These are phyloP conservation scores for Saccharomycopsis amapae DNA, from an alignment of 805 yeast species.

Conservation along the genomic window DNA sequence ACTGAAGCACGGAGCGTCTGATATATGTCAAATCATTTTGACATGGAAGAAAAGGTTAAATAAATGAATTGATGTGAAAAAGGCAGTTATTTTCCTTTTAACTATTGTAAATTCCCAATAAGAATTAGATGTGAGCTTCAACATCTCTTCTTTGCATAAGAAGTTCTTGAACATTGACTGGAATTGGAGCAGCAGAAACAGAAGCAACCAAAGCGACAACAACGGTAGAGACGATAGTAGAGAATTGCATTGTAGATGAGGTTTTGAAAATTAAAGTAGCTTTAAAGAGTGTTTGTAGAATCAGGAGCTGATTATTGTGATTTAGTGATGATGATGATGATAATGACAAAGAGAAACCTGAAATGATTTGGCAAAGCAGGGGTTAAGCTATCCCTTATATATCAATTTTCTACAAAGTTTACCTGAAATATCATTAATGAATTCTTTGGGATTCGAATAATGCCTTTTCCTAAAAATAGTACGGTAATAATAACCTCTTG, in stretches of 20 bases:
- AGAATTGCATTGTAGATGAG: constrained; percentile 21
- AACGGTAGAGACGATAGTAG: constrained; percentile 14
- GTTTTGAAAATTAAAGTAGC: no score
- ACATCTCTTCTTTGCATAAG: constrained; percentile 16
- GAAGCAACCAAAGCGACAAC: constrained; percentile 16
- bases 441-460: no score
- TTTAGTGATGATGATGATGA: neutral
- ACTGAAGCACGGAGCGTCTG: constrained; percentile 4
- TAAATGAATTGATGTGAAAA: no score
- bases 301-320: neutral
- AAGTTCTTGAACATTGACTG: constrained; percentile 16
- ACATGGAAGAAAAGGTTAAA: no score
- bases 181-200: constrained; percentile 21
- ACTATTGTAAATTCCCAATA: no score
- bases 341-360: neutral
- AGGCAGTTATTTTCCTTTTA: no score
- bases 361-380: no score
- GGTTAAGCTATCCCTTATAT: no score
- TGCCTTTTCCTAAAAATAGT: no score
- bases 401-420: no score
- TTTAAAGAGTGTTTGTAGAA: neutral
- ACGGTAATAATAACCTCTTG: no score
- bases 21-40: constrained; percentile 7
- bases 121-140: neutral
- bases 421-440: no score